Evolutionary conservation across 2,329 filamentous ascomycete species (phyloP), one percentile per base, ranked within the genome.

Genomic region (Plectosphaerella cucumerina): DNA sequence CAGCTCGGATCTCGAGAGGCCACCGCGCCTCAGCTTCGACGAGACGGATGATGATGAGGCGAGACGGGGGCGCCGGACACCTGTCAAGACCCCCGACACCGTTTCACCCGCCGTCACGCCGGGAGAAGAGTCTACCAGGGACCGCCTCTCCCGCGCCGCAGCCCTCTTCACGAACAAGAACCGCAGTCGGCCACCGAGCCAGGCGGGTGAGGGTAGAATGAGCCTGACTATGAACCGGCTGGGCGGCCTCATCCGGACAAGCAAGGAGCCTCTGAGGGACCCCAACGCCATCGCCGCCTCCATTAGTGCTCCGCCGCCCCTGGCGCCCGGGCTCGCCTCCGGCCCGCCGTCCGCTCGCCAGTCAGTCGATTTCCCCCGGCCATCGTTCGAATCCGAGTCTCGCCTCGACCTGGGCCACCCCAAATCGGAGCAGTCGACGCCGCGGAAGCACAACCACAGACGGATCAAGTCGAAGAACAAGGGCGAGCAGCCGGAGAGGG

Each of bases 151-250:
- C 8, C 74, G 82, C 14, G 81, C 81, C 1, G 80, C 82, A 14
- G 77, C 78, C 5, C 75, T 74, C 44, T 82, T 85, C 56, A 67
- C 75, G 20, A 63, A 70, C 65, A 58, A 70, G 49, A 58, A 70
- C 57, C 74, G 75, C 57, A 83, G 81, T 56, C 76, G 82, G 12
- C 78, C 82, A 5, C 69, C 68, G 17, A 85, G 82, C 58, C 80
- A 84, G 57, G 76, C 72, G 1, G 79, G 81, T 23, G 82, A 85
- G 56, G 73, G 73, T 15, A 73, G 82, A 4, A 76, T 83, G 50
- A 83, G 78, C 59, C 68, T 77, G 17, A 80, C 77, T 3, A 81
- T 85, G 62, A 76, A 74, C 15, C 75, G 78, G n/a, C 65, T 82
- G 4, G 75, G 75, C 10, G 73, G 75, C 0, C 70, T 82, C 6